These are phyloP conservation scores for Ophiocordyceps unilateralis DNA, from an alignment of 2,329 filamentous ascomycete species.

Conservation along the genomic window DNA sequence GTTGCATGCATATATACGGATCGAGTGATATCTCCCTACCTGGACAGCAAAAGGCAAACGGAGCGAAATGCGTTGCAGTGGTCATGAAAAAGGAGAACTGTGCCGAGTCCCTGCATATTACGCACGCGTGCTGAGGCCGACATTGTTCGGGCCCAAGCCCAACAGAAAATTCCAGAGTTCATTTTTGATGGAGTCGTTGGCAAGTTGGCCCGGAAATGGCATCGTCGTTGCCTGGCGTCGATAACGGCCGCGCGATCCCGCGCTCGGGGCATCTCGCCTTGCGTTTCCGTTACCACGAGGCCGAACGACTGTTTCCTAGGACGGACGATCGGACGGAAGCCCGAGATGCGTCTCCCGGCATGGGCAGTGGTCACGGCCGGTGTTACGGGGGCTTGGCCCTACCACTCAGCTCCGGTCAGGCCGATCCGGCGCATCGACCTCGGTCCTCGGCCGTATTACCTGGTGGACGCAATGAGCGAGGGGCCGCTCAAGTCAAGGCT, in stretches of 20 bases:
- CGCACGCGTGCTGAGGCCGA: not conserved
- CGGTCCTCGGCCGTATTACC: conserved; percentile 46
- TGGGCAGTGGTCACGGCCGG: conserved; percentile 2
- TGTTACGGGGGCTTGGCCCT: conserved; percentile 12
- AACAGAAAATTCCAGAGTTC: not conserved
- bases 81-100: not conserved
- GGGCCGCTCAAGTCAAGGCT: conserved; percentile 42
- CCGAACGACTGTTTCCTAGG: too few species aligned
- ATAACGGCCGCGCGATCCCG: too few species aligned
- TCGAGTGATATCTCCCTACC: too few species aligned
- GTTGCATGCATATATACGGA: too few species aligned
- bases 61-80: not conserved
- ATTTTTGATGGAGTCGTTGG: not conserved
- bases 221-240: not conserved
- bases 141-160: not conserved
- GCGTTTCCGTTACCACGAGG: too few species aligned
- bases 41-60: not conserved
- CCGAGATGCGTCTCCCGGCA: not conserved
- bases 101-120: not conserved
- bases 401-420: conserved; percentile 7
- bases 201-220: not conserved
- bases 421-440: conserved; percentile 35
- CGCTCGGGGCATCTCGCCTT: too few species aligned
- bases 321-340: too few species aligned
- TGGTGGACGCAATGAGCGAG: conserved; percentile 45